Conservation (phyloP, 805 yeast species). For the Metschnikowia amazonensis region DNA sequence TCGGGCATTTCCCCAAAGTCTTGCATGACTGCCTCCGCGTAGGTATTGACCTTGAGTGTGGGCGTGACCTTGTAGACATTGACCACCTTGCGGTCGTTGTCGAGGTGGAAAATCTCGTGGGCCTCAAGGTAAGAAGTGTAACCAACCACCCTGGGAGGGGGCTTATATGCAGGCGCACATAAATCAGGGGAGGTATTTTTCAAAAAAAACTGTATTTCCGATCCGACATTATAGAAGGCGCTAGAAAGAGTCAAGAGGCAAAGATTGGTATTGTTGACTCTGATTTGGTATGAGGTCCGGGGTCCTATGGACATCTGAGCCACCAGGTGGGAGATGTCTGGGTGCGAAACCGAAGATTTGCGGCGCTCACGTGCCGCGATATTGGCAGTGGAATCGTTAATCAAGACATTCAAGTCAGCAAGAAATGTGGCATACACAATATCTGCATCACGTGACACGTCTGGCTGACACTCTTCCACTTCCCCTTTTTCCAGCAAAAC, state of each 20-base stretch:
- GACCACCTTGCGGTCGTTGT: constrained; percentile 11
- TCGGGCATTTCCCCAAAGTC: constrained; percentile 2
- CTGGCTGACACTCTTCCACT: not conserved
- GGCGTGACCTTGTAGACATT: constrained; percentile 36
- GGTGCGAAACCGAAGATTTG: constrained; percentile 9
- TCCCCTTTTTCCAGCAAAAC: not conserved
- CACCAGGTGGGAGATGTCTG: constrained; percentile 10
- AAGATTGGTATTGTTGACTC: constrained; percentile 30
- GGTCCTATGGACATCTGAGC: constrained; percentile 14
- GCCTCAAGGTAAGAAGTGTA: constrained; percentile 36
- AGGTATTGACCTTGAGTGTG: constrained; percentile 29
- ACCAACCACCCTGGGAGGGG: constrained; percentile 29
- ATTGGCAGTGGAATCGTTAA: constrained; percentile 32
- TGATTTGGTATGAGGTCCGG: constrained; percentile 27
- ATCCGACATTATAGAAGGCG: constrained; percentile 37
- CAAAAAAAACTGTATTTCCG: constrained; percentile 33
- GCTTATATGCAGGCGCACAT: constrained; percentile 4
- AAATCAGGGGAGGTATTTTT: no score
- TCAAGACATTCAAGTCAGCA: constrained; percentile 30
- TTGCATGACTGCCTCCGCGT: constrained; percentile 28
- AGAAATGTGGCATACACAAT: constrained; percentile 16
- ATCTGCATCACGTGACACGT: not conserved
- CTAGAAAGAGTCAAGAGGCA: constrained; percentile 32
- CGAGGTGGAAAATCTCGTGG: constrained; percentile 32
- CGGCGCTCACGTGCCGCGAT: constrained; percentile 21